A percentile compares a stretch with the other conserved stretches of the same genome.
Conservation (phyloP, 1,284 basidiomycete genomes). For the Blastosporella zonata region DNA sequence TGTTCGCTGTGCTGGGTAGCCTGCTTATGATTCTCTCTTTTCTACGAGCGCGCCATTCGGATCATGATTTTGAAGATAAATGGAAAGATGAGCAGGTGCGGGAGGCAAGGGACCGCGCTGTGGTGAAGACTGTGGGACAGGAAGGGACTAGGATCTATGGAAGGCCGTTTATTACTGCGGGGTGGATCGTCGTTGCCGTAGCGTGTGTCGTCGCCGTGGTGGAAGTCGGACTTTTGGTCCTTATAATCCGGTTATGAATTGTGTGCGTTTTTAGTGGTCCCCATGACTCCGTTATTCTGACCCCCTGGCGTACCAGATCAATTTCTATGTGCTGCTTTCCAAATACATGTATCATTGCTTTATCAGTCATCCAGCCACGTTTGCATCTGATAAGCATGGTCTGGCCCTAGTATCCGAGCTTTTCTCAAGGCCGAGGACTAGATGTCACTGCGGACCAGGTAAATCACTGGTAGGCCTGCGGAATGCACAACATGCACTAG, state of each 20-base stretch:
- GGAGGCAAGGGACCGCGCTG: conserved; percentile 20
- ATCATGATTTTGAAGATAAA: conserved; percentile 72
- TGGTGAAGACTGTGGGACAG: conserved; percentile 55
- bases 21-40: conserved; percentile 61
- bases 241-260: conserved; percentile 43
- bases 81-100: conserved; percentile 28
- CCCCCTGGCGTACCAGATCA: no score
- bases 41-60: conserved; percentile 59
- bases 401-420: no score
- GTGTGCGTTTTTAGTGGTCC: conserved; percentile 3
- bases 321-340: no score
- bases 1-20: conserved; percentile 64
- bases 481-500: no score
- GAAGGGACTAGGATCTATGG: conserved; percentile 62
- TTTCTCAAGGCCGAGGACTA: no score
- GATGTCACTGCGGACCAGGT: no score
- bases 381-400: no score
- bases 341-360: no score
- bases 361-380: no score
- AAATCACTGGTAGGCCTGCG: no score
- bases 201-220: conserved; percentile 58
- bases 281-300: neutral
- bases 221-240: conserved; percentile 62
- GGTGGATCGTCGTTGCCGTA: conserved; percentile 66
- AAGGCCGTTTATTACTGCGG: conserved; percentile 77